Base-by-base conservation (phyloP, 305 asterid genomes). In the Andrographis paniculata region DNA sequence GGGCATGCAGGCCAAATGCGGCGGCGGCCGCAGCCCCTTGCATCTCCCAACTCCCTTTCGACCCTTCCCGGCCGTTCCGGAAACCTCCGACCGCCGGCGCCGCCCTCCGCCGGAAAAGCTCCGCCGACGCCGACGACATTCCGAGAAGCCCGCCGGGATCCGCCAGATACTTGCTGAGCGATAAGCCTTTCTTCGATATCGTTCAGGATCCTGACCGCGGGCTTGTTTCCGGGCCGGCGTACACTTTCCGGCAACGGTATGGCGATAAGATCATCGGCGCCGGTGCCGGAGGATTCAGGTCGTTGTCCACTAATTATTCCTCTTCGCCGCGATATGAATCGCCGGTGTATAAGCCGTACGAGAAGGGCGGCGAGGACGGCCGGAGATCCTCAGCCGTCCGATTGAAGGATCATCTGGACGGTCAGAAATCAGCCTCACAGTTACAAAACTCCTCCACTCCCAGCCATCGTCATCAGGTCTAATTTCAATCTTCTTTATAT, bases 11-110 rank as follows among this genome's bases (percentile, higher is more conserved):
- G 0, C 38, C 38, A 33, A n/a, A n/a, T 33, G 4, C 15, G 8
- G 30, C 57, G 10, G 54, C 50, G 18, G 50, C 62, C 60, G n/a
- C n/a, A n/a, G n/a, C 76, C 1, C 86, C 96, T 1, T 77, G 94
- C 59, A 77, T 74, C 0, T 71, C 93, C 15, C 74, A 63, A 11
- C 70, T 78, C 50, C 94, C 93, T 3, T 33, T 78, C 11, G 79
- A 76, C 48, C 94, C 96, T 18, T 42, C 67, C 16, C 61, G 27
- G 33, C 59, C 62, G 19, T 66, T 41, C 42, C 53, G 77, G 57
- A 78, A 70, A 30, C 56, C n/a, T n/a, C n/a, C n/a, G n/a, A n/a
- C 42, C 27, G 18, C 42, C 1, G 17, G 38, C 2, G 9, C 67
- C 31, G 4, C 50, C 9, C 45, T 17, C 17, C 87, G 91, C 45